Conservation (phyloP, 495 filamentous ascomycete species). For the Penicillium subrubescens region DNA sequence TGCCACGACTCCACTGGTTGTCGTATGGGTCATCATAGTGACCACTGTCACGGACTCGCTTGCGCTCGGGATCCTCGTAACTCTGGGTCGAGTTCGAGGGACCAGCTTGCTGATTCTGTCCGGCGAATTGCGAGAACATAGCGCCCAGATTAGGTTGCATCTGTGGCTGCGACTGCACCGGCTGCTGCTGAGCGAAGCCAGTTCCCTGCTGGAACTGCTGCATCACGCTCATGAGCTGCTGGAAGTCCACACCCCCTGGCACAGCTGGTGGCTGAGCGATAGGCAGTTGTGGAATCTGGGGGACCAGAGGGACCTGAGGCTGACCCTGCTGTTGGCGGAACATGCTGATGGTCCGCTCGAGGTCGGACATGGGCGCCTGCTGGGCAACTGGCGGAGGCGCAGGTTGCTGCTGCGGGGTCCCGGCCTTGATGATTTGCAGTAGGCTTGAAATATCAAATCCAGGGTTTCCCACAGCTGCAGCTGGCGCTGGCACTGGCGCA, state of each 20-base stretch:
- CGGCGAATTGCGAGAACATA: constrained; percentile 51
- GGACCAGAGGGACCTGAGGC: constrained; percentile 31
- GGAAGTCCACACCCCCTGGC: constrained; percentile 33
- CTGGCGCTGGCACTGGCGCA: constrained; percentile 24
- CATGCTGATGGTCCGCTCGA: constrained; percentile 47
- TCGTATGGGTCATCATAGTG: constrained; percentile 36
- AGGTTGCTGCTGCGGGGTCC: constrained; percentile 34
- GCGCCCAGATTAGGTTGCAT: constrained; percentile 48
- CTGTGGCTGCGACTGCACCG: constrained; percentile 24
- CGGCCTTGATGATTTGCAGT: constrained; percentile 49
- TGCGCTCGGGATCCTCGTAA: constrained; percentile 49
- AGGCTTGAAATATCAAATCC: constrained; percentile 50
- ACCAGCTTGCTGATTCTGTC: constrained; percentile 34
- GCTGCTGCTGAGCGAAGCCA: constrained; percentile 28
- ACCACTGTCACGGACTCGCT: constrained; percentile 41
- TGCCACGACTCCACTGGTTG: constrained; percentile 33
- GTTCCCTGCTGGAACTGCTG: constrained; percentile 38
- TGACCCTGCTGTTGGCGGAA: constrained; percentile 48
- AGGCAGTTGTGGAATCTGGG: constrained; percentile 35
- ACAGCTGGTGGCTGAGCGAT: constrained; percentile 23
- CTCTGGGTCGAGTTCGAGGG: constrained; percentile 21
- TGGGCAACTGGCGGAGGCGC: constrained; percentile 27
- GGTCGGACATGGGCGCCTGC: constrained; percentile 35
- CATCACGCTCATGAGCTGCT: constrained; percentile 40
- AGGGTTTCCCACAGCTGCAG: constrained; percentile 17